Conservation (phyloP, 352 stramenopile species). For the Pythium grandisporangium region DNA sequence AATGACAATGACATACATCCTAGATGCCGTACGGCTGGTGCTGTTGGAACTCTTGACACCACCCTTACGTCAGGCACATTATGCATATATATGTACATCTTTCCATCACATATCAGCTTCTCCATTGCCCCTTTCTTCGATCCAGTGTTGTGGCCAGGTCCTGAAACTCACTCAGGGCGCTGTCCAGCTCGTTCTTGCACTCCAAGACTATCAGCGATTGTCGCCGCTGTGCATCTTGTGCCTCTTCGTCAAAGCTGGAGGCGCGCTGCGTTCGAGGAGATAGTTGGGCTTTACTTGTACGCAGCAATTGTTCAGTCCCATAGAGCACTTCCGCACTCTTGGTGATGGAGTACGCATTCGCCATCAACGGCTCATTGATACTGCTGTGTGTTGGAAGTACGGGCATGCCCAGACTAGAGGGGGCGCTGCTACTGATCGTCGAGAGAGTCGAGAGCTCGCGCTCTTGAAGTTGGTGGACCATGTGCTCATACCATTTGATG, state of each 20-base stretch:
- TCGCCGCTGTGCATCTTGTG: conserved; percentile 25
- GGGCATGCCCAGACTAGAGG: too few species aligned
- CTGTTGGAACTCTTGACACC: too few species aligned
- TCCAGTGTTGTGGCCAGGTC: conserved; percentile 26
- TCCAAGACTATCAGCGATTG: conserved; percentile 48
- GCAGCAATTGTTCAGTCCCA: conserved; percentile 37
- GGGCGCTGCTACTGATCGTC: too few species aligned
- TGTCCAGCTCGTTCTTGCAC: conserved; percentile 49
- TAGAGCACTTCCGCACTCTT: conserved; percentile 47
- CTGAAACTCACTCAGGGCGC: conserved; percentile 53
- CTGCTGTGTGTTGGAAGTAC: too few species aligned
- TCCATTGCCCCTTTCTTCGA: too few species aligned
- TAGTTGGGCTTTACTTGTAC: background rate
- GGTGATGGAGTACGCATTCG: conserved; percentile 1
- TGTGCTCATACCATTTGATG: conserved; percentile 30
- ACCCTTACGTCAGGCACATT: too few species aligned
- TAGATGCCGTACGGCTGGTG: too few species aligned
- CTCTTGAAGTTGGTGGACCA: conserved; percentile 28
- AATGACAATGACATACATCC: too few species aligned
- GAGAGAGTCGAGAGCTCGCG: background rate
- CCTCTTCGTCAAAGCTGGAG: conserved; percentile 6
- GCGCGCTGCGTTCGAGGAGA: too few species aligned
- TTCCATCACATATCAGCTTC: too few species aligned
- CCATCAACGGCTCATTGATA: too few species aligned
- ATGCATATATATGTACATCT: too few species aligned